A percentile compares a stretch with the other conserved stretches of the same genome.
Evolutionary conservation across 1,139 yeast species (phyloP).

Genomic region (Suhomyces bolitotheri): DNA sequence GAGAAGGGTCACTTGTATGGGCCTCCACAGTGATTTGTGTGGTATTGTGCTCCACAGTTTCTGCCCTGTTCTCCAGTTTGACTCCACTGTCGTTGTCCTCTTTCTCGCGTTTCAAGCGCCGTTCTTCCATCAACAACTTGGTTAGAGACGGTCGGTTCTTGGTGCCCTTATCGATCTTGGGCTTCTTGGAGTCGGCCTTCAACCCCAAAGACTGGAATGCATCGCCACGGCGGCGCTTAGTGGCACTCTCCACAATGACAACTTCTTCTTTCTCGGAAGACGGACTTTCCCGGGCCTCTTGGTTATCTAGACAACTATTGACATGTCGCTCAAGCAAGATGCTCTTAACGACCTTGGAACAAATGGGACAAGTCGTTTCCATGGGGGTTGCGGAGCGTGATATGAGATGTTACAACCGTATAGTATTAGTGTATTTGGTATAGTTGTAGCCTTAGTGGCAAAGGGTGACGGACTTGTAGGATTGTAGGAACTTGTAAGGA

Average conservation of each 20-base stretch:
- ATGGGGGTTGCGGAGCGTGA: too few species aligned
- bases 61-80: not conserved
- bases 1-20: not conserved
- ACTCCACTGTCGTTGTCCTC: not conserved
- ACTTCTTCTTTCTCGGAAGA: slow-evolving; percentile 8
- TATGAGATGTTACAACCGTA: too few species aligned
- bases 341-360: slow-evolving; percentile 27
- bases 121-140: slow-evolving; percentile 11
- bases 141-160: slow-evolving; percentile 13
- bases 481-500: too few species aligned
- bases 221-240: slow-evolving; percentile 13
- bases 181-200: slow-evolving; percentile 27
- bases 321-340: slow-evolving; percentile 42
- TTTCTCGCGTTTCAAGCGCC: slow-evolving; percentile 4
- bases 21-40: not conserved
- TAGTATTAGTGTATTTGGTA: too few species aligned
- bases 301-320: slow-evolving; percentile 37
- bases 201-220: slow-evolving; percentile 35
- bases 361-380: slow-evolving; percentile 38
- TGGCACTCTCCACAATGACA: slow-evolving; percentile 6
- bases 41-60: not conserved
- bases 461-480: too few species aligned
- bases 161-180: slow-evolving; percentile 11
- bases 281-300: slow-evolving; percentile 12
- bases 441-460: too few species aligned